Base-by-base conservation (phyloP, 148 eudicot species). In the Amaranthus cruentus region DNA sequence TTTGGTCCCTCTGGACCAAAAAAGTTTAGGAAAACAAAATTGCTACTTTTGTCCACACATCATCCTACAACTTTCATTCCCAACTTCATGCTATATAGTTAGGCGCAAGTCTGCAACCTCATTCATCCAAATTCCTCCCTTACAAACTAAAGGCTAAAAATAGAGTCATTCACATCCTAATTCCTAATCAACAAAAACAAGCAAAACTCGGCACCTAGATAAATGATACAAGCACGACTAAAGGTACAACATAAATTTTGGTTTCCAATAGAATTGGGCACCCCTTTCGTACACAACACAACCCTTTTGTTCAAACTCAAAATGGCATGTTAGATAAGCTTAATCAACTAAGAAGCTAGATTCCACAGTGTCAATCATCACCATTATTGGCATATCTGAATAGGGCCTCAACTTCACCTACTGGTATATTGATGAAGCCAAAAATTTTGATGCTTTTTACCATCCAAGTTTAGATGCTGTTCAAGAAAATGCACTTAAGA, bases 401-500 rank as follows among this genome's bases (percentile, higher is more conserved):
- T n/a, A 47, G 44, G 52, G 47, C 42, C 62, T 21, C 59, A 66
- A 6, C 51, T 38, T 43, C 66, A 62, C 28, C 4, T 11, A 53
- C 42, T 14, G 10, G 18, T 15, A 18, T 54, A 38, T 43, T 55
- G 54, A 38, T 14, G 48, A 61, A 55, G 62, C 70, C 70, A 63
- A 73, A 48, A 64, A n/a, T n/a, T 54, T 48, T 12, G 55, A 11
- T 15, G 38, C 38, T 28, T 28, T 28, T 28, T 28, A 28, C 1
- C 38, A 28, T 28, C 38, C 38, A 28, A 28, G 38, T 28, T 51
- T 7, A 43, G 53, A 70, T 21, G 13, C 48, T 62, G 59, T 51
- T 69, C 18, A 73, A 49, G 58, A 68, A 48, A 73, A 60, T 54
- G 75, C 59, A 73, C 56, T 18, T 67, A 11, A 52, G 55, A 18